Evolutionary conservation across 495 filamentous ascomycete species (phyloP), one percentile per base, ranked within the genome.

Genomic region (Pseudoneurospora amorphoporcata): DNA sequence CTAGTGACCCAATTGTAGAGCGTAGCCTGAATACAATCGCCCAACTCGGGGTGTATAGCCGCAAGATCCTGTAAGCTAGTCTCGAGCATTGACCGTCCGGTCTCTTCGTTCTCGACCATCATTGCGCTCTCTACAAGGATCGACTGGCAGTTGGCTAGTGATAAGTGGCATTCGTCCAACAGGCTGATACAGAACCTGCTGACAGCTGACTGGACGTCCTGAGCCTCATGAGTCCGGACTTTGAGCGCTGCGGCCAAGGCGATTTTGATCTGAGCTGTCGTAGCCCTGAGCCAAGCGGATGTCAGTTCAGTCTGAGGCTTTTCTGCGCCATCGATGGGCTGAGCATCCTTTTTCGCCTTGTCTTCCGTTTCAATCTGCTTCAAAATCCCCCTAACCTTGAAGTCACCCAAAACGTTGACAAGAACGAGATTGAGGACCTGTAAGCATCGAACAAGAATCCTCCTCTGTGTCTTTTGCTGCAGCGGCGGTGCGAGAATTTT

Each of bases 121-220:
- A 98, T 88, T 37, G 94, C 83, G 2, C 91, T 96, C 79, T 99
- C 95, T 1, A 93, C 85, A 39, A 96, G 85, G 71, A 96, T 88
- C 7, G 85, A 75, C 23, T 88, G 77, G n/a, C 90, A 92, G 35
- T 94, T 89, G 10, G 82, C 79, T 14, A 99, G 84, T 8, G 92
- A 92, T n/a, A 83, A 82, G 70, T 88, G 87, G 77, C 95, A 98
- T 47, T 93, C 84, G 73, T 94, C 90, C 47, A 97, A 84, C 39
- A 97, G 80, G 71, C 85, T 86, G 17, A 91, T 78, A 77, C 94
- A 98, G 0, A 98, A 81, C 29, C 84, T 83, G 45, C 90, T 82
- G 0, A 98, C 79, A 17, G 91, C 88, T 38, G 83, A 78, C 68
- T 90, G 90, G 2, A 98, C 90, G 69, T 95, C 92, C 10, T 78